phyloP scores from a whole-genome alignment of 768 basidiomycete genomes.

The Rhizopogon vinicolor region DNA sequence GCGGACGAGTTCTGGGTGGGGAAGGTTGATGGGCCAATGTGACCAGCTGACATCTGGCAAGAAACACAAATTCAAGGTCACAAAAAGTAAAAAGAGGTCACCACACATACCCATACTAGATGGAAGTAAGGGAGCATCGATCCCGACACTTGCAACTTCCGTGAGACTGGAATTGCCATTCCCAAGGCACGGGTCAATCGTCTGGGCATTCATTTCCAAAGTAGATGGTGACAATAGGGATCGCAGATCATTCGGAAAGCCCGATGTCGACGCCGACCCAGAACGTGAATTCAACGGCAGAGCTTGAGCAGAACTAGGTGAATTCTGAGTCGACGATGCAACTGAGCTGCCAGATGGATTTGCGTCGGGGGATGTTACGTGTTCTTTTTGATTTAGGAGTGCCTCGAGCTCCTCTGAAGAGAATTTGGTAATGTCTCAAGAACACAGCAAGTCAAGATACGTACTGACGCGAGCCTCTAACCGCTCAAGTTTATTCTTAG shows the following conservation, averaged over 20 bases:
- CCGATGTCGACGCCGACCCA: neutral
- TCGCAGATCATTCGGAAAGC: neutral
- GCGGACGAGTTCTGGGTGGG: conserved; percentile 54
- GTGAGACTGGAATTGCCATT: neutral
- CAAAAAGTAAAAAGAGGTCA: neutral
- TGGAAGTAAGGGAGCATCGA: neutral
- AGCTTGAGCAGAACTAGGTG: conserved; percentile 24
- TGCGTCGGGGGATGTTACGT: conserved; percentile 1
- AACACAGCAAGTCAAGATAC: conserved; percentile 18
- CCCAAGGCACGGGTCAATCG: neutral
- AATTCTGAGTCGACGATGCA: conserved; percentile 10
- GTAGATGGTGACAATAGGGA: neutral
- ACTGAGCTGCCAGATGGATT: conserved; percentile 1
- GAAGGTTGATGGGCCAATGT: conserved; percentile 58
- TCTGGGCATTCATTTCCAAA: neutral
- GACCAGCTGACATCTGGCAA: conserved; percentile 19
- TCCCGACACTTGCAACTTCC: neutral
- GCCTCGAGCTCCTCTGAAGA: conserved; percentile 63
- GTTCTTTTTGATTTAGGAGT: conserved; percentile 56
- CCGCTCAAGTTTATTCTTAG: conserved; percentile 58
- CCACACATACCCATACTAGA: neutral
- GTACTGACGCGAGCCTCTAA: conserved; percentile 66
- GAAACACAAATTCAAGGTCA: neutral
- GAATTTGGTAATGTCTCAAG: conserved; percentile 3
- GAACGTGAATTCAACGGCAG: neutral